Evolutionary conservation across 2,329 filamentous ascomycete species (phyloP).

Genomic region (Fusarium sp.): DNA sequence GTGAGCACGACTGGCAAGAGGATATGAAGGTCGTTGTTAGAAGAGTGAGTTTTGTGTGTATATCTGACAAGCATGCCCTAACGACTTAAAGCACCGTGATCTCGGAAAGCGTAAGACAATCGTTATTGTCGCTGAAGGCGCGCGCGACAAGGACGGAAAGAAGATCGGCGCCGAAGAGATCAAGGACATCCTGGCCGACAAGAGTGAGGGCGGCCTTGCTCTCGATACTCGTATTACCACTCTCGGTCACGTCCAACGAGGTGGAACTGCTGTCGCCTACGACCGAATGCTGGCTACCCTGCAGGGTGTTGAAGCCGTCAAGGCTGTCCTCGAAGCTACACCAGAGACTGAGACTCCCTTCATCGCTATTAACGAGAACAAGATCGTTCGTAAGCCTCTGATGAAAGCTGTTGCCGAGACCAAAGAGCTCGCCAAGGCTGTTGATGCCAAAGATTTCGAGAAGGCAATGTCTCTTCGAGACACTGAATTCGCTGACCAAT

Average conservation of each 20-base stretch:
- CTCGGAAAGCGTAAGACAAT: conserved; percentile 97
- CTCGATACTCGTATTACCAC: conserved; percentile 96
- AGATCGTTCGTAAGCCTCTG: conserved; percentile 90
- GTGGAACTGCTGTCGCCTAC: conserved; percentile 91
- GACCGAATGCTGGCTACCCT: conserved; percentile 93
- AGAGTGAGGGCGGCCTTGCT: conserved; percentile 73
- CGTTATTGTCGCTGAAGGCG: conserved; percentile 96
- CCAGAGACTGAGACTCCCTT: conserved; percentile 93
- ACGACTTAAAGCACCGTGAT: conserved; percentile 75
- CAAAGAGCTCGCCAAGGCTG: conserved; percentile 84
- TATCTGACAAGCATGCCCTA: conserved; percentile 18
- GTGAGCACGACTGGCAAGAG: conserved; percentile 86
- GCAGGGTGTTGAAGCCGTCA: conserved; percentile 94
- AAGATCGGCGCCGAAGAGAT: conserved; percentile 86
- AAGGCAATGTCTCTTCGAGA: conserved; percentile 90
- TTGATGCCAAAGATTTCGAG: conserved; percentile 87
- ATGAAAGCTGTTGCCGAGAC: conserved; percentile 91
- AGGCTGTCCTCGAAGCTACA: conserved; percentile 88
- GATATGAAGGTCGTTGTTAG: conserved; percentile 86
- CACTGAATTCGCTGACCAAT: conserved; percentile 93
- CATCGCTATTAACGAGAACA: conserved; percentile 97
- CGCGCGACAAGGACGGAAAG: conserved; percentile 84
- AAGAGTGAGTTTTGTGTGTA: conserved; percentile 64
- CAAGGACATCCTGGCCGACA: conserved; percentile 87
- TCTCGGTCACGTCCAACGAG: conserved; percentile 96